Evolutionary conservation across 352 stramenopile genomes (phyloP).

Genomic region (Phytophthora sp.): DNA sequence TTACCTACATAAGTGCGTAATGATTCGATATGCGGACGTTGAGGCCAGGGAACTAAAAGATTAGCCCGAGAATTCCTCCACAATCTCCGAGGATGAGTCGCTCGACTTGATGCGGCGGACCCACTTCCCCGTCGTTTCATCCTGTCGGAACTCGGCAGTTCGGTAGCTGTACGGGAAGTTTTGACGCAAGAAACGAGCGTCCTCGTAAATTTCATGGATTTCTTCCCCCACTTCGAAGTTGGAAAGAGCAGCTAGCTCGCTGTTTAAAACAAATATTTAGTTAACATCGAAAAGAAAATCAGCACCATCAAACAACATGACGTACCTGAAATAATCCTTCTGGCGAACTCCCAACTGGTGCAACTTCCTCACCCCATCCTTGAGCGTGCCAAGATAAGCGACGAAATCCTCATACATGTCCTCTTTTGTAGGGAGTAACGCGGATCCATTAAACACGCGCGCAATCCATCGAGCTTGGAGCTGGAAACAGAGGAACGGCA

Average conservation of each 20-base stretch:
- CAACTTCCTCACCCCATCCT: slow-evolving; percentile 62
- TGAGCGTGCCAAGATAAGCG: slow-evolving; percentile 45
- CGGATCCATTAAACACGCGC: slow-evolving; percentile 52
- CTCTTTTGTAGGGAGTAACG: slow-evolving; percentile 59
- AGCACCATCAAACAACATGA: neutral
- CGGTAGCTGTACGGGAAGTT: slow-evolving; percentile 74
- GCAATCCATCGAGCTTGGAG: slow-evolving; percentile 78
- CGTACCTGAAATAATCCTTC: slow-evolving; percentile 60
- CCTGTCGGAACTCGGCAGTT: slow-evolving; percentile 58
- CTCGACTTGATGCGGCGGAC: slow-evolving; percentile 41
- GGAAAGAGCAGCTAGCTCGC: slow-evolving; percentile 48
- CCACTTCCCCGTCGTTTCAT: slow-evolving; percentile 50
- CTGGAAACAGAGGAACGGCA: slow-evolving; percentile 85
- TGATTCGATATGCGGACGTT: no score
- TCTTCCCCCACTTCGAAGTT: slow-evolving; percentile 45
- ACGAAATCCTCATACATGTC: slow-evolving; percentile 76
- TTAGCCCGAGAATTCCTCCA: slow-evolving; percentile 37
- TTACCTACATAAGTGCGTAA: no score
- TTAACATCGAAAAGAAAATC: slow-evolving; percentile 2
- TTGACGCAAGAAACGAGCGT: slow-evolving; percentile 57
- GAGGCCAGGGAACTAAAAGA: neutral
- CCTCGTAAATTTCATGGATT: slow-evolving; percentile 75
- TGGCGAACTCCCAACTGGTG: slow-evolving; percentile 66
- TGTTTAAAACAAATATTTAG: slow-evolving; percentile 22
- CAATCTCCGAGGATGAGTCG: slow-evolving; percentile 31